phyloP scores from a whole-genome alignment of 306 rosid genomes.

The peach (Prunus persica) region Prunus_persica_NCBIv2 NC_034009.1:37520001-37520500 shows the following conservation, averaged over 20 bases:
- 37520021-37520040: too few relatives aligned
- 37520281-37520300: conserved; percentile 72
- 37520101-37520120: neutral
- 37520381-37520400: neutral
- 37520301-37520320: conserved; percentile 80
- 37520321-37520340: conserved; percentile 28
- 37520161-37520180: neutral
- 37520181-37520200: neutral
- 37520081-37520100: neutral
- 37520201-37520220: neutral
- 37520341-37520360: conserved; percentile 36
- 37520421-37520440: neutral
- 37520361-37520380: conserved; percentile 23
- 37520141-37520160: neutral
- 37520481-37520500: conserved; percentile 98
- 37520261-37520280: conserved; percentile 33
- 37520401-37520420: neutral
- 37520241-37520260: conserved; percentile 9
- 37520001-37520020: too few relatives aligned
- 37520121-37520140: neutral
- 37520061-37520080: neutral
- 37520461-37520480: conserved; percentile 26
- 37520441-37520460: neutral
- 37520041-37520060: neutral
- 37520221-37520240: neutral